These are phyloP conservation scores for Isoetes taiwanensis DNA, from an alignment of 75 land plant genomes.

Conservation along the genomic window DNA sequence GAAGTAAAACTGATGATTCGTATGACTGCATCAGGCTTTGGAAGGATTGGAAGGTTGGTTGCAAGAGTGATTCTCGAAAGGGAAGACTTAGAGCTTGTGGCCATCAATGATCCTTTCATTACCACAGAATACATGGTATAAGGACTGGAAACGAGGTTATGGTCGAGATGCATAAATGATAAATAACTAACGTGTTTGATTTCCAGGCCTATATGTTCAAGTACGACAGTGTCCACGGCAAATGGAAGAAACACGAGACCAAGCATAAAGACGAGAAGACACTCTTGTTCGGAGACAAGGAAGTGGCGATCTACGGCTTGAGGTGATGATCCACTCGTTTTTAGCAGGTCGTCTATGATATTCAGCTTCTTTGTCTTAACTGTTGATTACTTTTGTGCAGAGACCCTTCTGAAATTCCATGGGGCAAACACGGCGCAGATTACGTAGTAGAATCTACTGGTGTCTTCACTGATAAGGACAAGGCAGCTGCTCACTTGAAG, in stretches of 20 bases:
- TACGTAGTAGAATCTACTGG: constrained; percentile 94
- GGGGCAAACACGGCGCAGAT: constrained; percentile 76
- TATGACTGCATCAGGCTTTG: constrained; percentile 44
- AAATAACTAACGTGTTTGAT: not conserved
- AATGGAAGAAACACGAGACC: constrained; percentile 45
- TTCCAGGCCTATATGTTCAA: constrained; percentile 72
- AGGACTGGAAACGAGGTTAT: too few species aligned
- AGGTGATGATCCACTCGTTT: too few species aligned
- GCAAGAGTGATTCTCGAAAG: constrained; percentile 33
- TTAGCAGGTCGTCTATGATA: too few species aligned
- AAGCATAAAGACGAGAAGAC: constrained; percentile 58
- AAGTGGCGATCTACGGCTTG: constrained; percentile 46
- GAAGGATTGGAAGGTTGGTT: constrained; percentile 47
- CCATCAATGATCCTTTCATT: constrained; percentile 61
- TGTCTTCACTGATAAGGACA: constrained; percentile 65
- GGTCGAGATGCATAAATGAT: not conserved
- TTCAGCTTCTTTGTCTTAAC: too few species aligned
- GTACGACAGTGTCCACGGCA: constrained; percentile 73
- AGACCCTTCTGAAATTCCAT: constrained; percentile 89
- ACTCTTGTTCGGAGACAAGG: constrained; percentile 51
- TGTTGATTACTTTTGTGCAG: too few species aligned
- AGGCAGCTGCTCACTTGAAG: constrained; percentile 72
- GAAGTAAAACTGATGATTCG: too few species aligned
- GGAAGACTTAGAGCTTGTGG: constrained; percentile 53
- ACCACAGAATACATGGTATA: constrained; percentile 46